Base-by-base conservation (phyloP, 345 rosid species). In the Rhizophora mangle region DNA sequence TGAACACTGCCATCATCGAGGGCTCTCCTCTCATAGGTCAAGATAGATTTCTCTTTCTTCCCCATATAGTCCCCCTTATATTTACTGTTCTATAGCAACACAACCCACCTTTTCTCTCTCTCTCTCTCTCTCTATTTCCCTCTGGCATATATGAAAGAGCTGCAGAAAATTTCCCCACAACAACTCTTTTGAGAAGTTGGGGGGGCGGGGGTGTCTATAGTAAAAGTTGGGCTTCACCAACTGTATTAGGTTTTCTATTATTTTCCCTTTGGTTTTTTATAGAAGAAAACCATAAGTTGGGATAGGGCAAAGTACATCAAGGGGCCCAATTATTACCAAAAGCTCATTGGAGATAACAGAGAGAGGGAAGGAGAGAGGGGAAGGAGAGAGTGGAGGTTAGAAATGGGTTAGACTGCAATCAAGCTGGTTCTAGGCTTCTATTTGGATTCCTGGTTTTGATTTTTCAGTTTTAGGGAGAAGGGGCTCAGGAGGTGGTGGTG, bases 381-480 rank as follows among this genome's bases (percentile, higher is more conserved):
- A n/a, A 16, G 34, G 52, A 58, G 52, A 61, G 65, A 58, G 19
- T 43, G 49, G 15, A 11, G 49, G 49, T 11, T 11, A 74, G 80
- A 54, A 72, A 83, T 83, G 89, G 89, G 84, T 81, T 83, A 83
- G 85, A 63, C 71, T 73, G 34, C 56, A 46, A 52, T 43, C 43
- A 49, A 67, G 31, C 64, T 13, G 6, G 65, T 52, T 60, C 30
- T 7, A 9, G 74, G 63, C 20, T 65, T 70, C 68, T 67, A 43
- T 39, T 39, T 69, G 27, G 46, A 20, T 64, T 66, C 32, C 39
- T 39, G 46, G 15, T 43, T 65, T 27, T 70, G 58, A 49, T 73
- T 67, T 79, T 53, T 67, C 64, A 29, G 29, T 8, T 52, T 18
- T 60, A 15, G 22, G 60, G 63, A 30, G 52, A 6, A 21, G 27